Base-by-base conservation (phyloP, 1,284 basidiomycete species). In the Ustilago shanxiensis region DNA sequence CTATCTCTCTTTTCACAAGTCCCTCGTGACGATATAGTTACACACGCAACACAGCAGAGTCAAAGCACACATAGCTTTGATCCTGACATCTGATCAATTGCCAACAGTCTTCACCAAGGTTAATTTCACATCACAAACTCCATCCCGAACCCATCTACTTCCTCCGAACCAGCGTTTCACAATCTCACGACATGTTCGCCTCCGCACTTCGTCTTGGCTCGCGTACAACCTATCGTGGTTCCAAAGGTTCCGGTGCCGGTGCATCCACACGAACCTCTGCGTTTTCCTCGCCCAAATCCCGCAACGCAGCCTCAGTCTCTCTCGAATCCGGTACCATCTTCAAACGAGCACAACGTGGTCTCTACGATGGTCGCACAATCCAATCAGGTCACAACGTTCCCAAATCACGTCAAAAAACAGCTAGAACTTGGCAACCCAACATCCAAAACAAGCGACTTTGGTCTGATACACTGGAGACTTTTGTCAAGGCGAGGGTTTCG, bases 341-440 rank as follows among this genome's bases (percentile, higher is more conserved):
- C 66, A 85, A 86, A 59, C 73, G 83, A 14, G 65, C 82, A 20
- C 84, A 86, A 67, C 74, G 82, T 47, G 84, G 84, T 11, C 75
- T 86, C 8, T 86, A 80, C 69, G 79, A 86, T 52, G 82, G 83
- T 49, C 70, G 71, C 44, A 73, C 68, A 28, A 60, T 81, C 31
- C 84, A 86, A 59, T 80, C 77, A 14, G 84, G 84, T 31, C 79
- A 86, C 65, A 82, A 67, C 47, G 72, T 85, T 11, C 83, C 84
- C 53, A 82, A 86, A 31, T 85, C 83, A 2, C 68, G 81, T 2
- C 83, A 86, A 55, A 86, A 86, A 61, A 86, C 83, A 2, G 59
- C 70, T 0, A 60, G 84, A 18, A 79, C 72, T 2, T 86, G 84
- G 82, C 5, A 33, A 20, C 84, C 84, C 22, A 86, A 86, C 60